Evolutionary conservation across 2,329 filamentous ascomycete species (phyloP), one percentile per base, ranked within the genome.

Genomic region (Penicillium sp.): DNA sequence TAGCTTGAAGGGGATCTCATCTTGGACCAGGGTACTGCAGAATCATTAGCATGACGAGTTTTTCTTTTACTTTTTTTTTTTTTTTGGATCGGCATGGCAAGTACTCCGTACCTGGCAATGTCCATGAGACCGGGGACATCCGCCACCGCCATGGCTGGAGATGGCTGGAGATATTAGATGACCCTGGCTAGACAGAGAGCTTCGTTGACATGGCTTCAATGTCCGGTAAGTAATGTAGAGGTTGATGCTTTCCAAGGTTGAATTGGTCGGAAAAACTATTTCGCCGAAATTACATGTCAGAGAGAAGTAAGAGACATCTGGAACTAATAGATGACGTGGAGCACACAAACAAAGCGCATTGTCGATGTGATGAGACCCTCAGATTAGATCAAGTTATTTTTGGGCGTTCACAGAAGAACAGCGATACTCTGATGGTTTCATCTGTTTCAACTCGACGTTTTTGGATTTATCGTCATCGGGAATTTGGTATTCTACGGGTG

Each of bases 1-100:
- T 61, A 99, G 83, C 81, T 96, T 97, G 69, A 92, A 91, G n/a
- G 94, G 94, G 56, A 97, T 92, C 60, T 94, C 90, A 67, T 93
- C 90, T 62, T 89, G 85, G 20, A 85, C 79, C 58, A 96, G 81
- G 48, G 89, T 88, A 73, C 91, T 95, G 35, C 20, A 43, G 22
- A 50, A 22, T 14, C 18, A 35, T 29, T 9, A 42, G 29, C 13
- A 24, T 37, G 20, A 14, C 16, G 37, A 31, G 55, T 53, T 40
- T n/a, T n/a, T n/a, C n/a, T n/a, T n/a, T n/a, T n/a, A n/a, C n/a
- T n/a, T n/a, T n/a, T n/a, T n/a, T n/a, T n/a, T n/a, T 43, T 46
- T n/a, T 29, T 26, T 26, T 8, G 8, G 26, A 38, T 35, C 16
- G 20, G 20, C 26, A 39, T 51, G 24, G 8, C 3, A 5, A 29